Conservation (phyloP, 1,284 basidiomycete genomes). For the Ceratobasidium sp. region DNA sequence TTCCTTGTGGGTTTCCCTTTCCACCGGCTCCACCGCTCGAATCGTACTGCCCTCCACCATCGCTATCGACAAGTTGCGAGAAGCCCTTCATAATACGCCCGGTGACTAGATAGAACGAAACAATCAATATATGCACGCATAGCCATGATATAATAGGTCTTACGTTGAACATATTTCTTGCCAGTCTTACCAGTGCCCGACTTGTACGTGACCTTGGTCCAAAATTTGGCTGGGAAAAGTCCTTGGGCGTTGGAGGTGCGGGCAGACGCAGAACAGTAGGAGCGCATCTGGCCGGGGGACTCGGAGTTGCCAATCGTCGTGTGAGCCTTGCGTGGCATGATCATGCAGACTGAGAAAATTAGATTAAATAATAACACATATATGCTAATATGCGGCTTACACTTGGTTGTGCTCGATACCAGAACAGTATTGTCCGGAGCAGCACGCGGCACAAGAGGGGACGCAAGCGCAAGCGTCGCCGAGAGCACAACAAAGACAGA, state of each 20-base stretch:
- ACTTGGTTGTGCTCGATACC: constrained; percentile 1
- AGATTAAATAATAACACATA: not conserved
- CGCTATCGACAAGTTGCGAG: constrained; percentile 44
- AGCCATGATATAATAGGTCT: not conserved
- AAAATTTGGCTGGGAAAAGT: constrained; percentile 43
- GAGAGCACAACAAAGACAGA: constrained; percentile 18
- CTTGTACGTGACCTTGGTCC: constrained; percentile 37
- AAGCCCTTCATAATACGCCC: constrained; percentile 35
- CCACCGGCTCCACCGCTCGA: constrained; percentile 51
- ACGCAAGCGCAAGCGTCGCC: constrained; percentile 21
- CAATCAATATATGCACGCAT: not conserved
- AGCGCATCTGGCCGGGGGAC: constrained; percentile 42
- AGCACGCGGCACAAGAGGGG: constrained; percentile 24
- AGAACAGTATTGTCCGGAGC: constrained; percentile 22
- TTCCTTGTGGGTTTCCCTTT: constrained; percentile 50
- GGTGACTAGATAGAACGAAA: constrained; percentile 31
- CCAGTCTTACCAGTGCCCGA: constrained; percentile 42
- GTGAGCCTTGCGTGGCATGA: constrained; percentile 41
- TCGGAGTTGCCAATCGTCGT: constrained; percentile 46
- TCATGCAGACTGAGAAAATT: constrained; percentile 16
- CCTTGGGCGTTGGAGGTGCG: constrained; percentile 32
- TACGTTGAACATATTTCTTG: constrained; percentile 33
- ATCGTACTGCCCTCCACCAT: constrained; percentile 52
- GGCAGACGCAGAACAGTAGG: constrained; percentile 42
- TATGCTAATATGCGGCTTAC: not conserved